These are phyloP conservation scores for Trapa incisa DNA, from an alignment of 345 rosid genomes.

Conservation along the genomic window DNA sequence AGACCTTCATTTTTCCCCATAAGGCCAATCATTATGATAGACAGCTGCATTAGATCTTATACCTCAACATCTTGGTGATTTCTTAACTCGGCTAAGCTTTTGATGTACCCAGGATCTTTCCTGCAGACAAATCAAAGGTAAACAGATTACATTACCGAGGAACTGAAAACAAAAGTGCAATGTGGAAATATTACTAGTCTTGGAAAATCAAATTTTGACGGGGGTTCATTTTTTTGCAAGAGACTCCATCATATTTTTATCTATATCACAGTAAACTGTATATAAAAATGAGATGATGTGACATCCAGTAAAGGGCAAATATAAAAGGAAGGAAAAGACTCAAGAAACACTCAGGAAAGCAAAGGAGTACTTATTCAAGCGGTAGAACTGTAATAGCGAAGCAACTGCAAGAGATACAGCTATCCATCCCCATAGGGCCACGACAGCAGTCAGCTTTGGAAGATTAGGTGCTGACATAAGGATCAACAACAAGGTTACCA, in stretches of 20 bases:
- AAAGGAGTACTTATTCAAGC: conserved; percentile 62
- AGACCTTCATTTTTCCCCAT: background rate
- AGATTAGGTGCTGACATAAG: conserved; percentile 52
- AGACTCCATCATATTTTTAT: background rate
- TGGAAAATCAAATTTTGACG: background rate
- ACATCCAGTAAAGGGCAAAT: background rate
- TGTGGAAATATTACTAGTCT: background rate
- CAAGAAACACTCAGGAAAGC: background rate
- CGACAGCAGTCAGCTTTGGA: conserved; percentile 71
- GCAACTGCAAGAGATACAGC: conserved; percentile 50
- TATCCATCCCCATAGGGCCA: conserved; percentile 78
- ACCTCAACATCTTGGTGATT: conserved; percentile 41
- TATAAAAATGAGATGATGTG: background rate
- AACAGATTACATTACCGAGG: conserved; percentile 5
- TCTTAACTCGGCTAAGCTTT: conserved; percentile 33
- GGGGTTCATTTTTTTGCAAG: background rate
- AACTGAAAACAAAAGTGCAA: background rate
- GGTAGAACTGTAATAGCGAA: conserved; percentile 51
- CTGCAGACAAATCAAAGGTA: conserved; percentile 32
- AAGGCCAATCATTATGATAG: background rate
- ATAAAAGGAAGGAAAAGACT: background rate
- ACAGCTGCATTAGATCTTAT: background rate
- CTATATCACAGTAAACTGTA: background rate
- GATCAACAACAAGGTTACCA: background rate
- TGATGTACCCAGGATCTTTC: conserved; percentile 76